A percentile compares a stretch with the other conserved stretches of the same genome.
These are phyloP conservation scores for Sanghuangporus sanghuang DNA, from an alignment of 1,284 basidiomycete genomes.

Conservation along the genomic window DNA sequence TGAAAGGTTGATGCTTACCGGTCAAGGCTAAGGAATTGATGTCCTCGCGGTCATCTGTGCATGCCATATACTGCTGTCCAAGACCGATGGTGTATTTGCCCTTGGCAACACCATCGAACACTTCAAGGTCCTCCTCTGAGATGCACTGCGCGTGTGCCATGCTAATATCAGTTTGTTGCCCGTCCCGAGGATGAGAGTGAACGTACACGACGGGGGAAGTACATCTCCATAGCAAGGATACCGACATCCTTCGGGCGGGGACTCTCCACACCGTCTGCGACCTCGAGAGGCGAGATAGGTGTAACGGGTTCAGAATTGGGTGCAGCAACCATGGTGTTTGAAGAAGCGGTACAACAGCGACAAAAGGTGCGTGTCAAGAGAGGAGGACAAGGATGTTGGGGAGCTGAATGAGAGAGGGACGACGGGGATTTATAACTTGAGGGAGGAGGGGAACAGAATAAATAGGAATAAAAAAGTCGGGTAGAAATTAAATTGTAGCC, in stretches of 20 bases:
- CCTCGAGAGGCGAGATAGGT: conserved; percentile 16
- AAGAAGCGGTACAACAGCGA: not conserved
- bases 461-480: not conserved
- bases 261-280: conserved; percentile 19
- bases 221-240: conserved; percentile 88
- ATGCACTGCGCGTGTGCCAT: conserved; percentile 58
- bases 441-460: not conserved
- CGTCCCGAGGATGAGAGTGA: conserved; percentile 1
- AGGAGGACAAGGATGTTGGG: not conserved
- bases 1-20: conserved; percentile 48
- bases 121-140: conserved; percentile 92
- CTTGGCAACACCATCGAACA: conserved; percentile 91
- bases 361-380: not conserved
- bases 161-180: conserved; percentile 17
- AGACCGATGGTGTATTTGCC: conserved; percentile 99
- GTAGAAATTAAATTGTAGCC: not conserved
- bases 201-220: conserved; percentile 87
- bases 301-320: conserved; percentile 18
- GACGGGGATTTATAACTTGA: not conserved
- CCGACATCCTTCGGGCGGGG: conserved; percentile 86
- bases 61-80: conserved; percentile 97
- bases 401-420: not conserved
- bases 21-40: conserved; percentile 98
- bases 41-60: conserved; percentile 95
- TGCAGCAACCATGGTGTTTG: conserved; percentile 16